Conservation (phyloP, 2,329 filamentous ascomycete species). For the Pyrenophora teres region DNA sequence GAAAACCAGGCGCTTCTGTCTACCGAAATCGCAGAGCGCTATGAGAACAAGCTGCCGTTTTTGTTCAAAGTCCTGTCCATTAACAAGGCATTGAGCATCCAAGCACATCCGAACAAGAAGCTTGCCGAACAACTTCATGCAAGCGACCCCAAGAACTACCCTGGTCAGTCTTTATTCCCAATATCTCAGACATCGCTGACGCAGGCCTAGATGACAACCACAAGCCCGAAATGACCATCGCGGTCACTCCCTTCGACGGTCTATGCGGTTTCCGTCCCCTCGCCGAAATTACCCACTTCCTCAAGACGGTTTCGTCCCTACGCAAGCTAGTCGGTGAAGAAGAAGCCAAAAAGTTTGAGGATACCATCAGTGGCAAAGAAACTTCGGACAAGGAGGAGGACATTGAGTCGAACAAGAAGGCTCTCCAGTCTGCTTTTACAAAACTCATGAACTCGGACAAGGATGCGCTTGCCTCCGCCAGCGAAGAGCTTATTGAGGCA, state of each 20-base stretch:
- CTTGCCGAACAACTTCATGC: conserved; percentile 87
- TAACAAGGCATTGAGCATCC: conserved; percentile 93
- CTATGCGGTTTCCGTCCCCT: conserved; percentile 94
- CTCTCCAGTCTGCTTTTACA: conserved; percentile 74
- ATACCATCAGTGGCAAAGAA: conserved; percentile 58
- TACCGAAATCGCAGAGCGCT: conserved; percentile 71
- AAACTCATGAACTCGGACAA: conserved; percentile 78
- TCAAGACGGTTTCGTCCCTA: conserved; percentile 64
- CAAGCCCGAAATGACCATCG: conserved; percentile 99
- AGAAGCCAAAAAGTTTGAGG: conserved; percentile 52
- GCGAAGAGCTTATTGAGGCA: conserved; percentile 70
- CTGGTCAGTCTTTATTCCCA: conserved; percentile 44
- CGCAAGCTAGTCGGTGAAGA: conserved; percentile 55
- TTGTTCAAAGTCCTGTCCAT: conserved; percentile 98
- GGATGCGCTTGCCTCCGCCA: conserved; percentile 66
- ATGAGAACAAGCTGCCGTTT: conserved; percentile 84
- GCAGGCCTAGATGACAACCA: conserved; percentile 81
- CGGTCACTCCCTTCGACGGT: conserved; percentile 93
- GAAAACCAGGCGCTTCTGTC: conserved; percentile 86
- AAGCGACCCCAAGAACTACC: conserved; percentile 90
- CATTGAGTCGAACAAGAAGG: conserved; percentile 70
- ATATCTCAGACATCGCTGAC: neutral
- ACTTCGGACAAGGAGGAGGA: conserved; percentile 53
- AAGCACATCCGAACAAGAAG: conserved; percentile 95
- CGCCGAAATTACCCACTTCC: conserved; percentile 83